Conservation (phyloP, 1,284 basidiomycete species). For the Pterula multifida region DNA sequence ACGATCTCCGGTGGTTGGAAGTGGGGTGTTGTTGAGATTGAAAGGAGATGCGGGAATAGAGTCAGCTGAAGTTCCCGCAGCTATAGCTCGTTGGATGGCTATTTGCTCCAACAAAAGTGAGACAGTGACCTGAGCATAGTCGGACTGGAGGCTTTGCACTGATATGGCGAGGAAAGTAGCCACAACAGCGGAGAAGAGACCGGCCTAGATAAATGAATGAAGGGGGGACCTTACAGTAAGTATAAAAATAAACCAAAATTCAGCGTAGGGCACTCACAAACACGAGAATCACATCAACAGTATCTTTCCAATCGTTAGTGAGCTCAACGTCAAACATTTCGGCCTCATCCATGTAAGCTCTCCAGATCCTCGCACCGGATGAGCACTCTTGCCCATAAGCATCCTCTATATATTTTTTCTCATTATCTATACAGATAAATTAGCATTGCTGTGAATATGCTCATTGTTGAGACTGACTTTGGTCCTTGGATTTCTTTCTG, state of each 20-base stretch:
- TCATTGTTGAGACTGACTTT: background rate
- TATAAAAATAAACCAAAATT: background rate
- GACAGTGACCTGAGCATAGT: conserved; percentile 5
- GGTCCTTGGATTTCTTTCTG: background rate
- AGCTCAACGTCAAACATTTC: conserved; percentile 5
- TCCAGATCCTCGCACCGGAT: conserved; percentile 5
- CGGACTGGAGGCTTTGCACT: conserved; percentile 6
- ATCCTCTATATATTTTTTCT: conserved; percentile 1
- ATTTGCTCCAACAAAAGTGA: conserved; percentile 6
- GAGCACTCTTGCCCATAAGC: conserved; percentile 1
- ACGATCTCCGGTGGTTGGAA: background rate
- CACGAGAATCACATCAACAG: conserved; percentile 9
- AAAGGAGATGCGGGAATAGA: background rate
- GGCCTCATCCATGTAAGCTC: conserved; percentile 7
- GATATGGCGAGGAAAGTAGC: conserved; percentile 12
- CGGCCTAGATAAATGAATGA: conserved; percentile 7
- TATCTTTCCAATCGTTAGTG: conserved; percentile 6
- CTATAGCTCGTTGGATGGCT: background rate
- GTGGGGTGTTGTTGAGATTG: background rate
- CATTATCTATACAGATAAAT: conserved; percentile 3
- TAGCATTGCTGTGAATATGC: no score
- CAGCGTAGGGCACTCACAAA: conserved; percentile 8
- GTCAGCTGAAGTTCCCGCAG: background rate
- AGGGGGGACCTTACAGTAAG: background rate
- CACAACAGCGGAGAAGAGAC: conserved; percentile 14